These are phyloP conservation scores for Medicago truncatula DNA, from an alignment of 306 rosid species.

Conservation along the genomic window DNA sequence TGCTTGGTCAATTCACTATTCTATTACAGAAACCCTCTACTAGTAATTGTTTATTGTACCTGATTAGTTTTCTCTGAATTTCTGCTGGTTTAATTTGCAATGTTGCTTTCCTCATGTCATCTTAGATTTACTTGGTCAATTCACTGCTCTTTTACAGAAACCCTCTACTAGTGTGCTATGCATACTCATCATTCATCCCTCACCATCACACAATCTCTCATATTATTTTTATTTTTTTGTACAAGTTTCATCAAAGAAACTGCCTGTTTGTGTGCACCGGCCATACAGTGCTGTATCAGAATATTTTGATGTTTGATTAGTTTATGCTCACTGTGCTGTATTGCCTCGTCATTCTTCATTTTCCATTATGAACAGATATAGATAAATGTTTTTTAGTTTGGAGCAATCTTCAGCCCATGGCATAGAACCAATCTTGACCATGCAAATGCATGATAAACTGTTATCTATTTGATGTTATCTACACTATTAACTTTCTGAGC, in stretches of 20 bases:
- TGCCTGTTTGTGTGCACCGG: background rate
- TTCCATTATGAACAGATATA: background rate
- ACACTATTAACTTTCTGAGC: constrained; percentile 32
- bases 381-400: background rate
- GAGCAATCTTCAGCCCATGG: constrained; percentile 15
- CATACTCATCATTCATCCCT: background rate
- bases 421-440: constrained; percentile 11
- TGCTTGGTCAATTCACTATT: constrained; percentile 3
- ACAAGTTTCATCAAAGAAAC: constrained; percentile 7
- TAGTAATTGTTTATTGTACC: constrained; percentile 1
- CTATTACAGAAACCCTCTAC: background rate
- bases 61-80: constrained; percentile 1
- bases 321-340: constrained; percentile 9
- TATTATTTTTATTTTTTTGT: constrained; percentile 4
- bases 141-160: constrained; percentile 4
- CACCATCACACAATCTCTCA: background rate
- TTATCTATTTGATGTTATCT: constrained; percentile 12
- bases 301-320: constrained; percentile 21
- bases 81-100: constrained; percentile 11
- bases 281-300: background rate
- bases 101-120: constrained; percentile 20
- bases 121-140: constrained; percentile 9
- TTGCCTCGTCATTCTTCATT: constrained; percentile 1
- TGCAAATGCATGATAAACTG: constrained; percentile 2
- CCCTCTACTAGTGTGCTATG: background rate